These are phyloP conservation scores for Cephaloascus fragrans DNA, from an alignment of 805 yeast species.

Conservation along the genomic window DNA sequence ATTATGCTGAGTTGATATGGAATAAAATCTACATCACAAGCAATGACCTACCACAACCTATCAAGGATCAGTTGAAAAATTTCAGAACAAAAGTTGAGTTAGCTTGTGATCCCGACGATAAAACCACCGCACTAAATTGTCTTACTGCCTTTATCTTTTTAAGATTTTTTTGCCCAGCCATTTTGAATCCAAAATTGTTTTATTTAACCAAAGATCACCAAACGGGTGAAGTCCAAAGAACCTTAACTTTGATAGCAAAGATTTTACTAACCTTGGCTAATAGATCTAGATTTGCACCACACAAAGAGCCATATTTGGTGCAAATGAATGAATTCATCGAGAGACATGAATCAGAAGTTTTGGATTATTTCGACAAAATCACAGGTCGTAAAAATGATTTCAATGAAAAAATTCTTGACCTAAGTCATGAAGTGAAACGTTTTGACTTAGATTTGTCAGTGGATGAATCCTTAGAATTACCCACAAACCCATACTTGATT, in stretches of 20 bases:
- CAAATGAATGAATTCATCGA: conserved; percentile 61
- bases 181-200: conserved; percentile 81
- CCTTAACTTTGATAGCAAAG: conserved; percentile 76
- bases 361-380: conserved; percentile 62
- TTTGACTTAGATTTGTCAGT: conserved; percentile 50
- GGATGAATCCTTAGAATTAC: conserved; percentile 44
- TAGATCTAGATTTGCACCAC: conserved; percentile 58
- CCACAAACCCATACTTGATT: conserved; percentile 58
- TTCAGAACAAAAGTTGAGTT: conserved; percentile 58
- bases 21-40: conserved; percentile 50
- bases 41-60: conserved; percentile 62
- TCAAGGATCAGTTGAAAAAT: conserved; percentile 53
- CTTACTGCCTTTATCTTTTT: conserved; percentile 77
- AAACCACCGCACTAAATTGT: conserved; percentile 52
- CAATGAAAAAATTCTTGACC: conserved; percentile 43
- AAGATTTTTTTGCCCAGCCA: conserved; percentile 83
- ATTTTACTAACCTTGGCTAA: conserved; percentile 72
- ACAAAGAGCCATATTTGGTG: conserved; percentile 75
- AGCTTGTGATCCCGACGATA: conserved; percentile 46
- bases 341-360: conserved; percentile 44
- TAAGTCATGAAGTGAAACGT: conserved; percentile 47
- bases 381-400: conserved; percentile 65
- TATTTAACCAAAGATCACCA: conserved; percentile 64
- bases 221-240: conserved; percentile 61
- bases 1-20: conserved; percentile 58